phyloP scores from a whole-genome alignment of 306 rosid genomes.

The Phaseolus lunatus region DNA sequence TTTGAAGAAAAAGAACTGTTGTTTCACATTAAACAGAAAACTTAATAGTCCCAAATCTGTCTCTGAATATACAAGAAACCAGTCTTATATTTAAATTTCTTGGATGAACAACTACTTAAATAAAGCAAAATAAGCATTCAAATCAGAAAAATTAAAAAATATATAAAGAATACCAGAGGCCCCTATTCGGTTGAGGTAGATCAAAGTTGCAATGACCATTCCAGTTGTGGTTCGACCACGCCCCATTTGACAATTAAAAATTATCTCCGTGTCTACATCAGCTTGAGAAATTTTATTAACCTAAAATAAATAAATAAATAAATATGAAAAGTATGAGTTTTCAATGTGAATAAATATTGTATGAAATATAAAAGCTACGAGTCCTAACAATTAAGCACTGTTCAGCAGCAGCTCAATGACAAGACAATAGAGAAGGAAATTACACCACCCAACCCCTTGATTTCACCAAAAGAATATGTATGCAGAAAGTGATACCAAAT shows the following conservation, averaged over 20 bases:
- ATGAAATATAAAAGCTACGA: background rate
- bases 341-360: slow-evolving; percentile 6
- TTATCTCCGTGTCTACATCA: slow-evolving; percentile 67
- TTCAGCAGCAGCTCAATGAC: slow-evolving; percentile 29
- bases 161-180: slow-evolving; percentile 66
- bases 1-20: background rate
- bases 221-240: slow-evolving; percentile 93
- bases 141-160: slow-evolving; percentile 37
- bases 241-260: slow-evolving; percentile 95
- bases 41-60: background rate
- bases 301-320: slow-evolving; percentile 60
- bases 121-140: slow-evolving; percentile 9
- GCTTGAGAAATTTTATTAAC: slow-evolving; percentile 79
- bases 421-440: slow-evolving; percentile 7
- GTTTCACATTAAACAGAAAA: slow-evolving; percentile 18
- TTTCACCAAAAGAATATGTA: slow-evolving; percentile 30
- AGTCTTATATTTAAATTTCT: slow-evolving; percentile 12
- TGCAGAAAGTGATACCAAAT: slow-evolving; percentile 14
- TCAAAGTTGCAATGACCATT: slow-evolving; percentile 91
- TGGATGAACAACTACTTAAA: background rate
- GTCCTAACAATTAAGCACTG: background rate
- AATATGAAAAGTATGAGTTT: slow-evolving; percentile 27
- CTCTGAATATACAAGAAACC: slow-evolving; percentile 16
- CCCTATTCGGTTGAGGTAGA: slow-evolving; percentile 80
- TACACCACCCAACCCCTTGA: slow-evolving; percentile 26